phyloP scores from a whole-genome alignment of 768 basidiomycete species.

The Tylopilus sp. region DNA sequence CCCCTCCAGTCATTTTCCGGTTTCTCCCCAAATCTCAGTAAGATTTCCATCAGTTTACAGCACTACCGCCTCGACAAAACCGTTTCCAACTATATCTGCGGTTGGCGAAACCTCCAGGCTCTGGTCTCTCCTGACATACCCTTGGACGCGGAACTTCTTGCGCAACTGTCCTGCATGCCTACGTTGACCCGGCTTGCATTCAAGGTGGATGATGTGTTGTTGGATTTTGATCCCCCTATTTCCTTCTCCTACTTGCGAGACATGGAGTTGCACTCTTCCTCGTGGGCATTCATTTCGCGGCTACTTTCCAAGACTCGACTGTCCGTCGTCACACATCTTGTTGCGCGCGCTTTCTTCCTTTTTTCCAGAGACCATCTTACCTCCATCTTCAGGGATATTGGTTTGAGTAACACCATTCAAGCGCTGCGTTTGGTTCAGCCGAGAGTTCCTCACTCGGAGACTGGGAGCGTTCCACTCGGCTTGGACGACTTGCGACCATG shows the following conservation, averaged over 20 bases:
- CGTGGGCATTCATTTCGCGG: neutral
- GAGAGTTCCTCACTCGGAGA: neutral
- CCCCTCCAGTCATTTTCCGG: no score
- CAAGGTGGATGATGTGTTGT: no score
- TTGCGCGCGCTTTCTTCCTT: neutral
- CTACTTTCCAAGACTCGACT: neutral
- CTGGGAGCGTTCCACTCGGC: neutral
- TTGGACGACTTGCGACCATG: neutral
- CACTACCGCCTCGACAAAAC: neutral
- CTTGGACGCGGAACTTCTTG: neutral
- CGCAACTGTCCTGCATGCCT: constrained; percentile 1
- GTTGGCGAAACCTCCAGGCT: constrained; percentile 1
- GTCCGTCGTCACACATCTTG: neutral
- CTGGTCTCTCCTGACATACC: neutral
- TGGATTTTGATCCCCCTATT: neutral
- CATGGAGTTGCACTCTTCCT: neutral
- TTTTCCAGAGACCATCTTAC: neutral
- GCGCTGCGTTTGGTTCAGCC: neutral
- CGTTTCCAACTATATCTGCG: neutral
- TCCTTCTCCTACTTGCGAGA: neutral
- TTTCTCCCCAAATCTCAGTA: neutral
- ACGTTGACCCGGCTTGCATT: no score
- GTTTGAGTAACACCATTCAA: neutral
- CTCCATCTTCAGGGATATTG: neutral
- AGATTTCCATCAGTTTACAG: neutral